Base-by-base conservation (phyloP, 2,329 filamentous ascomycete species). In the Pseudopithomyces maydicus region DNA sequence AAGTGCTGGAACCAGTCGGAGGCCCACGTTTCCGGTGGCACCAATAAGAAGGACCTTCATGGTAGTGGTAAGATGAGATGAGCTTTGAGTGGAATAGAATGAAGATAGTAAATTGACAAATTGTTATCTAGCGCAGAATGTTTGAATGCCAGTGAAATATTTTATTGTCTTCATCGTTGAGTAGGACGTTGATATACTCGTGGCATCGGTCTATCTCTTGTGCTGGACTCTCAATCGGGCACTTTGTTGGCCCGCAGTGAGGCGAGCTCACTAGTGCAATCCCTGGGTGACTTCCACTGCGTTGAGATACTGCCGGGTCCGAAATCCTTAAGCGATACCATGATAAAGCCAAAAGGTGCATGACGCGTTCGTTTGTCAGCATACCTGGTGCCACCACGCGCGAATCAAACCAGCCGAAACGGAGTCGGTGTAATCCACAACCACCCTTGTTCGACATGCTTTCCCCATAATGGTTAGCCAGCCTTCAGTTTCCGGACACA, bases 21-120 rank as follows among this genome's bases (percentile, higher is more conserved):
- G 48, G 23, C 77, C 77, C 14, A 79, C 58, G 42, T 77, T 77
- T 11, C 76, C 77, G 22, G 74, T 79, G 65, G 71, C 72, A 23
- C 76, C 77, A 38, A 80, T 61, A 33, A 79, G 69, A 47, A 79
- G 70, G 56, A 78, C 75, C 49, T 74, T 74, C 76, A 80, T 80
- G 15, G 39, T 66, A 42, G 11, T 55, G 52, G 42, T 36, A 60
- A 61, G 60, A 23, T 35, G 22, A 35, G 15, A 17, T 6, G 26
- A 10, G 19, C 8, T 10, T 41, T 47, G n/a, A n/a, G 12, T 36
- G 11, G 14, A 14, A n/a, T 38, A 29, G 35, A 38, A 38, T 14
- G 12, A 11, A 17, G 17, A 10, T 17, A 17, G 7, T 4, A 19
- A 6, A 17, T 41, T 10, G 38, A 17, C 5, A 10, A n/a, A 17